These are phyloP conservation scores for Nitzschia sp. DNA, from an alignment of 108 stramenopile species.

Conservation along the genomic window DNA sequence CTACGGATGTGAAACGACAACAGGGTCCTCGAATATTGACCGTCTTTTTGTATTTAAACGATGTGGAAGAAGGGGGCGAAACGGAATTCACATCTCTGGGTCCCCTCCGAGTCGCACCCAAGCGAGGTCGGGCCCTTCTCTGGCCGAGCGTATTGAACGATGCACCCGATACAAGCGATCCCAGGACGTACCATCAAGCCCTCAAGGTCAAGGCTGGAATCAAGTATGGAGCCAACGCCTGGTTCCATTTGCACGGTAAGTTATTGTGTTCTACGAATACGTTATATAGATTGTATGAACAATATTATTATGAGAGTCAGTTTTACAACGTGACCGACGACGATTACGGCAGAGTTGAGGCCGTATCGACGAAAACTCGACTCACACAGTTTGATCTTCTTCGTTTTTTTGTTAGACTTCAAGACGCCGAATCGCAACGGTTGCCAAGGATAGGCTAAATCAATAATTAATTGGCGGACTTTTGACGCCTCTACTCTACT, in stretches of 20 bases:
- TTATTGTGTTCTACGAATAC: neutral
- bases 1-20: conserved; percentile 18
- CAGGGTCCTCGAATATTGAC: conserved; percentile 67
- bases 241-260: conserved; percentile 75
- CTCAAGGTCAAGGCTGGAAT: conserved; percentile 58
- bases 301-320: too few relatives aligned
- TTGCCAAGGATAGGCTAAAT: neutral
- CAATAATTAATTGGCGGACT: neutral
- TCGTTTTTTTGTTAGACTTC: neutral
- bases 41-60: conserved; percentile 74
- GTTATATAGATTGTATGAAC: neutral
- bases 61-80: conserved; percentile 84
- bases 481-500: neutral
- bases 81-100: conserved; percentile 42
- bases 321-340: too few relatives aligned
- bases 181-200: conserved; percentile 69
- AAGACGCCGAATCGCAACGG: neutral
- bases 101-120: conserved; percentile 66
- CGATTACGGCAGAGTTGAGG: too few relatives aligned
- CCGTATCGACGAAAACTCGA: neutral
- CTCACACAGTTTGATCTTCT: neutral
- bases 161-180: conserved; percentile 56
- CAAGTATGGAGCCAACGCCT: conserved; percentile 82
- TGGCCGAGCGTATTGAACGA: conserved; percentile 77
- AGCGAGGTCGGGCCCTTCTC: conserved; percentile 64